A percentile compares a stretch with the other conserved stretches of the same genome.
Evolutionary conservation across 2,329 filamentous ascomycete genomes (phyloP).

Genomic region (Venturia asperata): DNA sequence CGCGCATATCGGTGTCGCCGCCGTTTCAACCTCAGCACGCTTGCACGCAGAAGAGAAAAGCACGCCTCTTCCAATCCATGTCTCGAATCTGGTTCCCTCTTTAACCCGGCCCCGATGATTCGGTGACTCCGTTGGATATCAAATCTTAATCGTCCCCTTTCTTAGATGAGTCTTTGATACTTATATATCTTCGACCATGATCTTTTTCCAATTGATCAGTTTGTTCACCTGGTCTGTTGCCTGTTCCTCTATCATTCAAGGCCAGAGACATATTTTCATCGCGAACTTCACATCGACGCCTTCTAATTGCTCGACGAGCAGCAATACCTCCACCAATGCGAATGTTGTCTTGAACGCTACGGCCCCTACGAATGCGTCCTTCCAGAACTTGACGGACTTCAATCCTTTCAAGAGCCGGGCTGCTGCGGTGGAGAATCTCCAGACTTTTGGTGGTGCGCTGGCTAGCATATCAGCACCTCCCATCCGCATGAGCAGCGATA

Average conservation of each 20-base stretch:
- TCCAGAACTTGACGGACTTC: background rate
- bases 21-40: constrained; percentile 4
- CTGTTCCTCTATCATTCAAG: background rate
- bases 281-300: background rate
- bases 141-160: background rate
- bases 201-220: background rate
- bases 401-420: constrained; percentile 5
- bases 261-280: constrained; percentile 1
- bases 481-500: constrained; percentile 15
- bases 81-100: background rate
- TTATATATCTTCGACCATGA: background rate
- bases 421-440: constrained; percentile 17
- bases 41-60: constrained; percentile 1
- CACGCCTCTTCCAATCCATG: constrained; percentile 1
- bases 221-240: background rate
- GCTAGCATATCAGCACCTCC: constrained; percentile 20
- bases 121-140: background rate
- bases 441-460: constrained; percentile 19
- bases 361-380: background rate
- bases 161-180: constrained; percentile 2
- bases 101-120: background rate
- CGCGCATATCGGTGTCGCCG: constrained; percentile 8
- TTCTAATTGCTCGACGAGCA: background rate
- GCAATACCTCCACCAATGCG: background rate
- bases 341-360: background rate